Percentiles rank a stretch among this genome's conserved stretches.
Conservation (phyloP, 2,329 filamentous ascomycete genomes). For the Seiridium cupressi region DNA sequence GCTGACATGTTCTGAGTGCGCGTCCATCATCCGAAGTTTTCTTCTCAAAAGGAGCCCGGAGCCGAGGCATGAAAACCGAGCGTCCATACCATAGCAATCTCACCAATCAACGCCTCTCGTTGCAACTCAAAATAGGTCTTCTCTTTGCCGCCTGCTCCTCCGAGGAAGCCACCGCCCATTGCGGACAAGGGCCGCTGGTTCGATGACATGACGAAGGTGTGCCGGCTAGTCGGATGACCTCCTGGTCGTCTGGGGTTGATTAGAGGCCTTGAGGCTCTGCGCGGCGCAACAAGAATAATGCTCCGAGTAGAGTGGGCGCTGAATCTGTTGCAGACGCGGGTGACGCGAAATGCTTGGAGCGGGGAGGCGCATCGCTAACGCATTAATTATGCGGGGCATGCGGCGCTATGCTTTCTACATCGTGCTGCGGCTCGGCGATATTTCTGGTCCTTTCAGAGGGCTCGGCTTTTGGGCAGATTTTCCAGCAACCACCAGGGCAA, state of each 20-base stretch:
- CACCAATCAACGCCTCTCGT: constrained; percentile 66
- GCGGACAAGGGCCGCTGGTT: constrained; percentile 7
- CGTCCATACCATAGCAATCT: constrained; percentile 65
- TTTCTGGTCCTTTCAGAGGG: not conserved
- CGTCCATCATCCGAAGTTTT: not conserved
- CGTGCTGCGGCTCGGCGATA: not conserved
- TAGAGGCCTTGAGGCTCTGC: not conserved
- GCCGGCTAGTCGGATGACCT: not conserved
- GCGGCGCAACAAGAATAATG: not conserved
- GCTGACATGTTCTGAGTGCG: not conserved
- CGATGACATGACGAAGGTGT: not conserved
- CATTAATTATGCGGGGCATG: not conserved
- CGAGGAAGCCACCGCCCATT: constrained; percentile 10
- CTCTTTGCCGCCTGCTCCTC: constrained; percentile 29
- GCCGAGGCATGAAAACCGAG: not conserved
- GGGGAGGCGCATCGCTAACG: not conserved
- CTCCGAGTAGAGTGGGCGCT: not conserved
- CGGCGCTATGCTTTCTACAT: too few relatives aligned
- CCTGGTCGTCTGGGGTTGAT: not conserved
- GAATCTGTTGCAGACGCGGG: not conserved
- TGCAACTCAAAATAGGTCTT: constrained; percentile 75
- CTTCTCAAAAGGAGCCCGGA: not conserved
- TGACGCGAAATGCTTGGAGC: not conserved
- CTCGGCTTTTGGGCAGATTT: not conserved
- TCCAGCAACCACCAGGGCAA: not conserved